Conservation (phyloP, 495 filamentous ascomycete species). For the Beverwykella pulmonaria region DNA sequence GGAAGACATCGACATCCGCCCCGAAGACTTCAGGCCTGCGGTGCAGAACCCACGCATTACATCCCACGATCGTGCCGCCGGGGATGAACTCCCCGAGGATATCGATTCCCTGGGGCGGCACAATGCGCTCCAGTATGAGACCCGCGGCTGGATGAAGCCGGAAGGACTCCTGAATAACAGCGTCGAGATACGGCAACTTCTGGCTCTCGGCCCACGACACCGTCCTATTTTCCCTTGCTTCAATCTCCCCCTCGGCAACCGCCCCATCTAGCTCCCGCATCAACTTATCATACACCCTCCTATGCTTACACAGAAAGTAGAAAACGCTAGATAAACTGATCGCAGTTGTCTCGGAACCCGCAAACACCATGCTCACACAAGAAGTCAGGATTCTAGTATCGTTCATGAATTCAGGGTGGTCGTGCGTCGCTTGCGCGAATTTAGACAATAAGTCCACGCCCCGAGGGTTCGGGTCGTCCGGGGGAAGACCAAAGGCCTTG, state of each 20-base stretch:
- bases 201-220: slow-evolving; percentile 52
- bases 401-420: slow-evolving; percentile 65
- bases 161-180: slow-evolving; percentile 70
- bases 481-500: slow-evolving; percentile 40
- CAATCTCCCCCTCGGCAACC: slow-evolving; percentile 42
- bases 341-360: slow-evolving; percentile 50
- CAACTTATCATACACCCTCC: slow-evolving; percentile 45
- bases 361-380: slow-evolving; percentile 64
- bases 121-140: slow-evolving; percentile 65
- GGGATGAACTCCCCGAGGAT: slow-evolving; percentile 58
- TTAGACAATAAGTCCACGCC: slow-evolving; percentile 52
- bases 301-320: slow-evolving; percentile 48
- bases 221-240: slow-evolving; percentile 36
- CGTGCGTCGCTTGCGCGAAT: slow-evolving; percentile 52
- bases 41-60: slow-evolving; percentile 63
- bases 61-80: slow-evolving; percentile 61
- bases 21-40: slow-evolving; percentile 59
- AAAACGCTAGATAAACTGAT: slow-evolving; percentile 48
- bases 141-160: slow-evolving; percentile 66
- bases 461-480: slow-evolving; percentile 42
- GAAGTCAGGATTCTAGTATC: slow-evolving; percentile 65
- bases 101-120: slow-evolving; percentile 57
- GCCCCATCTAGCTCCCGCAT: slow-evolving; percentile 48
- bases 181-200: slow-evolving; percentile 64
- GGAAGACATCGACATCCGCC: slow-evolving; percentile 53